A percentile compares a stretch with the other conserved stretches of the same genome.
Conservation (phyloP, 208 protist species). For the Trypanosoma platydactyli region DNA sequence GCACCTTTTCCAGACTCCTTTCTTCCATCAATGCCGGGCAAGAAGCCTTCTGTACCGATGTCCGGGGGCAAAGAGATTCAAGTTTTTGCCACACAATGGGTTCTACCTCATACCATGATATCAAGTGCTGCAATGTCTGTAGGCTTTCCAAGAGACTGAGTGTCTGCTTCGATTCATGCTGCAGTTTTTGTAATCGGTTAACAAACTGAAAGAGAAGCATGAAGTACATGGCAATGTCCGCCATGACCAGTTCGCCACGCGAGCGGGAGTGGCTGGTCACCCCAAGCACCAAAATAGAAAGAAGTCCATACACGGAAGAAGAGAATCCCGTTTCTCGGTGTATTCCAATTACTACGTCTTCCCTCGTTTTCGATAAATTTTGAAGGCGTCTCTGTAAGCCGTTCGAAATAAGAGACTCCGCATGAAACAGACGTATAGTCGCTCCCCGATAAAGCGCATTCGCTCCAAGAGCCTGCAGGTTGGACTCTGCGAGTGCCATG, state of each 20-base stretch:
- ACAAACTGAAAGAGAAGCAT: slow-evolving; percentile 68
- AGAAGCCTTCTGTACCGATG: neutral
- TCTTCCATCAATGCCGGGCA: neutral
- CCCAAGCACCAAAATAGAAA: slow-evolving; percentile 67
- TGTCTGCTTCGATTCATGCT: slow-evolving; percentile 35
- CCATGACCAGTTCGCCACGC: slow-evolving; percentile 48
- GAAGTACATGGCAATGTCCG: slow-evolving; percentile 74
- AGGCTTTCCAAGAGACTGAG: slow-evolving; percentile 49
- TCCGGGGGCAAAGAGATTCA: neutral
- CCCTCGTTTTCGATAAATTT: slow-evolving; percentile 28
- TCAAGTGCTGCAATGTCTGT: slow-evolving; percentile 41
- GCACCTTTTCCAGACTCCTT: too few species aligned
- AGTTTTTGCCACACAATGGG: slow-evolving; percentile 1
- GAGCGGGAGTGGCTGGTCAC: slow-evolving; percentile 56
- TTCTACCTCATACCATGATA: slow-evolving; percentile 62
- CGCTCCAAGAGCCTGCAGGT: slow-evolving; percentile 45
- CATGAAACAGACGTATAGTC: slow-evolving; percentile 66
- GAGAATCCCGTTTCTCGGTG: slow-evolving; percentile 67
- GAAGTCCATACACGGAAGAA: slow-evolving; percentile 49
- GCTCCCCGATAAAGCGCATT: slow-evolving; percentile 68
- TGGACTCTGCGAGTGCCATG: slow-evolving; percentile 44
- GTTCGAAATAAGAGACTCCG: slow-evolving; percentile 47
- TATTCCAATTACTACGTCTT: slow-evolving; percentile 46
- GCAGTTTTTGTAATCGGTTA: slow-evolving; percentile 37
- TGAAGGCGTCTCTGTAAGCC: slow-evolving; percentile 35